Conservation (phyloP, 1,139 yeast species). For the Diutina pseudorugosa region DNA sequence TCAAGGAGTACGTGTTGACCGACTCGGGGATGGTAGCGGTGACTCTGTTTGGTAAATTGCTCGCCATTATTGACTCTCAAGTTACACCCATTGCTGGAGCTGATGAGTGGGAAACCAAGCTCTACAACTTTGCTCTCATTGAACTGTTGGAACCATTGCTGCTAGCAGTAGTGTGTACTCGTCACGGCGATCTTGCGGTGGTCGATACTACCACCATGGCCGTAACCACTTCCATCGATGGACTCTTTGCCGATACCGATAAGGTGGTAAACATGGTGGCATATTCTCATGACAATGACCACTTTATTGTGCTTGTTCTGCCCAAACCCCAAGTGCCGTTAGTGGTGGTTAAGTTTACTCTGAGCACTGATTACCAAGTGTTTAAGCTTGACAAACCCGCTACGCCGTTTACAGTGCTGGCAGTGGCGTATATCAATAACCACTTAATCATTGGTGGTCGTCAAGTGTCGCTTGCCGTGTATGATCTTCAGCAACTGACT, state of each 20-base stretch:
- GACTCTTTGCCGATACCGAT: neutral
- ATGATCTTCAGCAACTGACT: neutral
- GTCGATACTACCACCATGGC: neutral
- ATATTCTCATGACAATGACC: neutral
- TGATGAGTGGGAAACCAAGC: neutral
- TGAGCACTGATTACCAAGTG: neutral
- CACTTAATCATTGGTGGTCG: neutral
- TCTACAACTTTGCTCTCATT: neutral
- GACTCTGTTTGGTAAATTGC: neutral
- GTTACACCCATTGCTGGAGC: neutral
- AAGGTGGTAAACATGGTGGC: conserved; percentile 1
- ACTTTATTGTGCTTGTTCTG: neutral
- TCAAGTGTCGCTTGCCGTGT: neutral
- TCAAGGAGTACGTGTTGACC: neutral
- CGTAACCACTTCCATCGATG: neutral
- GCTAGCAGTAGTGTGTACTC: neutral
- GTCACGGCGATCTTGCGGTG: neutral
- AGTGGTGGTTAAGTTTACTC: neutral
- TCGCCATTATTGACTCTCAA: neutral
- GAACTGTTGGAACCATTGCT: neutral
- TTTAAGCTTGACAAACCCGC: neutral
- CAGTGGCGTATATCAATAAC: neutral
- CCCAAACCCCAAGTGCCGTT: neutral
- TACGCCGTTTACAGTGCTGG: neutral
- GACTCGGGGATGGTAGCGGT: neutral